Conservation (phyloP, 1,284 basidiomycete genomes). For the Apiotrichum mycotoxinovorans region DNA sequence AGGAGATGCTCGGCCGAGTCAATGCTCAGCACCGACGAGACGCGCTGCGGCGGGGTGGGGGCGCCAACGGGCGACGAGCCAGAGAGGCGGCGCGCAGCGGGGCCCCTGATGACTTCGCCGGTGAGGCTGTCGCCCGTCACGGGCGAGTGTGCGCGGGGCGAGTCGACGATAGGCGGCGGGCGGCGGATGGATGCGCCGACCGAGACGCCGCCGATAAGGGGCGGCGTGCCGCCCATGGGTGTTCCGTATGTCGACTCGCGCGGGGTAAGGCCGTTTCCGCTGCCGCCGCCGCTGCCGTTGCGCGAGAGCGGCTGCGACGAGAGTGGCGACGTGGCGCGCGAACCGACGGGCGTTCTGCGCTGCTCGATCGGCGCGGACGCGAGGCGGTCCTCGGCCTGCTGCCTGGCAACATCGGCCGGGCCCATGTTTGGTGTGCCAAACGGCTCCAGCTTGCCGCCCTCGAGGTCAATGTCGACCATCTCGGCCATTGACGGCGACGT, state of each 20-base stretch:
- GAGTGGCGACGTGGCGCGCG: conserved; percentile 16
- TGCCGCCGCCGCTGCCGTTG: background rate
- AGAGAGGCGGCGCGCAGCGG: conserved; percentile 8
- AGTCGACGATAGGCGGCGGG: conserved; percentile 29
- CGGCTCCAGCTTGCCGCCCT: conserved; percentile 41
- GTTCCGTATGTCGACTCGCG: conserved; percentile 7
- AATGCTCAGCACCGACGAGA: conserved; percentile 20
- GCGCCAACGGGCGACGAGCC: background rate
- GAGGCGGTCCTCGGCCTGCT: conserved; percentile 36
- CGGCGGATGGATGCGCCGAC: conserved; percentile 23
- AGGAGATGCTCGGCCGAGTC: conserved; percentile 30
- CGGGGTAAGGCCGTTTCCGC: background rate
- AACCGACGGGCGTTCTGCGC: conserved; percentile 19
- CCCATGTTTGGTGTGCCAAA: conserved; percentile 38
- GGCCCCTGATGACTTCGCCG: conserved; percentile 11
- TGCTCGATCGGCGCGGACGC: conserved; percentile 35
- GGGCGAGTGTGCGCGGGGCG: conserved; percentile 5
- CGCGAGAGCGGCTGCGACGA: conserved; percentile 32
- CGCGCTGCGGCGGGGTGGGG: conserved; percentile 2
- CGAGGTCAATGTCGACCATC: conserved; percentile 52
- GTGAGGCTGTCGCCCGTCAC: conserved; percentile 1
- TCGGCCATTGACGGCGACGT: conserved; percentile 23
- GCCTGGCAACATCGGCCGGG: conserved; percentile 27
- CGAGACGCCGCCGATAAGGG: background rate
- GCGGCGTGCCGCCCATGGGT: background rate